Base-by-base conservation (phyloP, 164 flowering plant species). In the Brasenia schreberi region DNA sequence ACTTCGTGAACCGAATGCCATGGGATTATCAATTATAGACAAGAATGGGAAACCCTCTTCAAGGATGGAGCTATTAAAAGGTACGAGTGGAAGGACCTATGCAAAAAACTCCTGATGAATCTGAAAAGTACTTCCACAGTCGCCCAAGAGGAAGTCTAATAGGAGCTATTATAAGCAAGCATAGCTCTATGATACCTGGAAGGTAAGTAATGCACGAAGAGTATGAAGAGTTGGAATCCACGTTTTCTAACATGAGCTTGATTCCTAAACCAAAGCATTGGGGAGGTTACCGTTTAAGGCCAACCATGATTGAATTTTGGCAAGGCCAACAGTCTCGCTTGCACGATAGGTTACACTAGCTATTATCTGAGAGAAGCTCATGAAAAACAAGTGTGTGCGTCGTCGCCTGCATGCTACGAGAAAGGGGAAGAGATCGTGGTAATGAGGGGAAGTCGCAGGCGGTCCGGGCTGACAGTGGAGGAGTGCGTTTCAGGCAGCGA, bases 201-300 rank as follows among this genome's bases (percentile, higher is more conserved):
- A n/a, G n/a, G n/a, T n/a, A n/a, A n/a, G n/a, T n/a, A n/a, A n/a
- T n/a, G n/a, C n/a, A n/a, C n/a, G n/a, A n/a, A n/a, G n/a, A n/a
- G n/a, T n/a, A n/a, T 23, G 27, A 23, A 23, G 27, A 23, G 27
- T 23, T 23, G 27, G 2, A 23, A 23, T 23, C 27, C 2, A 23
- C 1, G 27, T 23, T 23, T 23, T 23, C 27, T 23, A 23, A 23
- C 27, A 2, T 23, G 73, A 81, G 84, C 77, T n/a, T 78, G 78
- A 89, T 94, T 71, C 96, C 96, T 18, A 94, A 82, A 75, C 99
- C 97, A n/a, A 76, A 76, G 69, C 63, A 89, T 62, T 94, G 96
- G 97, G 96, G 97, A 68, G 99, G 99, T 67, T 91, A 83, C 82
- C 78, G 97, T 73, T 90, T 94, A 44, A 83, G 76, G 72, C 99